A percentile compares a stretch with the other conserved stretches of the same genome.
These are phyloP conservation scores for Cruciata laevipes DNA, from an alignment of 257 asterid species.

Conservation along the genomic window DNA sequence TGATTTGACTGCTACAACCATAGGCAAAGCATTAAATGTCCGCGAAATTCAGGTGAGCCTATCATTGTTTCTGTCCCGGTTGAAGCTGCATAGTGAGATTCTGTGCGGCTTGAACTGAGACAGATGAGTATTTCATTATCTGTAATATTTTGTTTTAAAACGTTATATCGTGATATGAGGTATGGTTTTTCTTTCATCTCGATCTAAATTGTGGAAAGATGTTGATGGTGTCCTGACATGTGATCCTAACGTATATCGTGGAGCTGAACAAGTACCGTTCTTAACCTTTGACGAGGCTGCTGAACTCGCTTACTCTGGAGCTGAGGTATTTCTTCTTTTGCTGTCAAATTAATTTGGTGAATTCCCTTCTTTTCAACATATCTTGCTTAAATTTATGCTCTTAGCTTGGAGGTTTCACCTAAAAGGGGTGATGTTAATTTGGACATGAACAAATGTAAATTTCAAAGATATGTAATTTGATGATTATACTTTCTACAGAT, in stretches of 20 bases:
- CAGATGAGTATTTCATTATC: too few relatives aligned
- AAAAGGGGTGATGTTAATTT: background rate
- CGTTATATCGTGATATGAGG: too few relatives aligned
- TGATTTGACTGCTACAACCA: slow-evolving; percentile 91
- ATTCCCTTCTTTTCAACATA: too few relatives aligned
- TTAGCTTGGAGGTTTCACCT: background rate
- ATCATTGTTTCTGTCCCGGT: background rate
- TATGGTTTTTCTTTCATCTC: too few relatives aligned
- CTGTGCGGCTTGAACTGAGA: too few relatives aligned
- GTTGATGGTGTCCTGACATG: slow-evolving; percentile 98
- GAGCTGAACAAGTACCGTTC: slow-evolving; percentile 75
- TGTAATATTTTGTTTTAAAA: too few relatives aligned
- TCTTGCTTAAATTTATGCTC: too few relatives aligned
- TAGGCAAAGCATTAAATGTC: slow-evolving; percentile 81
- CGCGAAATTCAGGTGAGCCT: slow-evolving; percentile 71
- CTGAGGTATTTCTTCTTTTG: too few relatives aligned
- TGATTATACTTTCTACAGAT: slow-evolving; percentile 42
- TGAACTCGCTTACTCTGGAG: slow-evolving; percentile 95
- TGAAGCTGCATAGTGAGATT: too few relatives aligned
- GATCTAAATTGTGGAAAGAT: slow-evolving; percentile 90
- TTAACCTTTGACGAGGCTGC: slow-evolving; percentile 97
- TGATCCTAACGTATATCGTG: slow-evolving; percentile 71
- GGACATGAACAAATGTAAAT: background rate
- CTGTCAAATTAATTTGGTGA: too few relatives aligned
- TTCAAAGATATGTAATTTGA: background rate